Conservation (phyloP, 164 flowering plant species). For the Piper longum region DNA sequence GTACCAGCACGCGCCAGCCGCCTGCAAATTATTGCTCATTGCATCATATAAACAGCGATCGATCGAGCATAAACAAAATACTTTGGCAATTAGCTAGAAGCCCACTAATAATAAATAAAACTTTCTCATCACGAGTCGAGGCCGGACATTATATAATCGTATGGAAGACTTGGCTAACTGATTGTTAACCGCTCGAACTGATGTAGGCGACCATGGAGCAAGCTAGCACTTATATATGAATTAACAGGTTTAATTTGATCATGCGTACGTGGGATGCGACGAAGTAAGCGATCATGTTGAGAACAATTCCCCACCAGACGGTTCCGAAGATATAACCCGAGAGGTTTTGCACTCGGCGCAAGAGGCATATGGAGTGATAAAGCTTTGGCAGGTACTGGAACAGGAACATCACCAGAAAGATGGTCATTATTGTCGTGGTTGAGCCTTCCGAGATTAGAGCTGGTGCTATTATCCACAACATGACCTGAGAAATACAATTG, state of each 20-base stretch:
- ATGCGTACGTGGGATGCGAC: constrained; percentile 76
- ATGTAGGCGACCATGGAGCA: no score
- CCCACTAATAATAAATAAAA: no score
- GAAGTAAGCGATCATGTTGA: constrained; percentile 81
- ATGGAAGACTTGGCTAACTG: no score
- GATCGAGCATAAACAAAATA: no score
- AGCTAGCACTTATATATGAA: background rate
- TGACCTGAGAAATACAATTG: constrained; percentile 38
- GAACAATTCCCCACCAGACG: constrained; percentile 95
- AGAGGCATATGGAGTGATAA: constrained; percentile 63
- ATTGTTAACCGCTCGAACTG: no score
- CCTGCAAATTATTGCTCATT: constrained; percentile 23
- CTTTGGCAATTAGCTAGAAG: no score
- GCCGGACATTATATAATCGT: no score
- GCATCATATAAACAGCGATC: background rate
- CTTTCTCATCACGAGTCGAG: no score
- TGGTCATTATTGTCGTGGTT: constrained; percentile 60
- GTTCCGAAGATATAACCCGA: constrained; percentile 87
- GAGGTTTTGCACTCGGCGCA: constrained; percentile 64
- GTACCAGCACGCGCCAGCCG: constrained; percentile 99
- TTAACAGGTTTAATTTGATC: background rate
- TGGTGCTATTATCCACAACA: constrained; percentile 72
- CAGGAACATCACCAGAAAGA: constrained; percentile 53
- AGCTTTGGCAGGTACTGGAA: constrained; percentile 87
- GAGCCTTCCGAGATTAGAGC: constrained; percentile 38